These are phyloP conservation scores for Amylostereum areolatum DNA, from an alignment of 1,284 basidiomycete species.

Conservation along the genomic window DNA sequence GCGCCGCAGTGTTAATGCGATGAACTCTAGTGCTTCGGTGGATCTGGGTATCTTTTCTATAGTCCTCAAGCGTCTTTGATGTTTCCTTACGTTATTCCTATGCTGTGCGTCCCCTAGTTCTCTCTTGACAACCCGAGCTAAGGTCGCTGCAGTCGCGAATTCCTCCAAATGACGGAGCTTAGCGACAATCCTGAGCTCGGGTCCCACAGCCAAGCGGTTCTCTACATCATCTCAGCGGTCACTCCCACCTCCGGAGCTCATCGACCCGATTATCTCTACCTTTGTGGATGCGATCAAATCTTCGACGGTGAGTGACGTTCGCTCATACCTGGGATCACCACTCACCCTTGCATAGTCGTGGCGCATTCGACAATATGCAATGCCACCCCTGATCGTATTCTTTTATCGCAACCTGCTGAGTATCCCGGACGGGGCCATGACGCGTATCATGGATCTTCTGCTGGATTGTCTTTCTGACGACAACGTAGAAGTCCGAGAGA, in stretches of 20 bases:
- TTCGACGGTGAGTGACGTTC: constrained; percentile 42
- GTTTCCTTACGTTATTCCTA: constrained; percentile 69
- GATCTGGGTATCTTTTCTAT: constrained; percentile 73
- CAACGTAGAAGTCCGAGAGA: constrained; percentile 92
- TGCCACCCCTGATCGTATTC: constrained; percentile 75
- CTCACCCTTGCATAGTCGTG: constrained; percentile 48
- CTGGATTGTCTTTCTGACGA: constrained; percentile 83
- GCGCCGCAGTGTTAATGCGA: constrained; percentile 11
- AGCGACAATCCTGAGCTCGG: constrained; percentile 73
- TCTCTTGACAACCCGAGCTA: not conserved
- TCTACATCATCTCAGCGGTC: constrained; percentile 70
- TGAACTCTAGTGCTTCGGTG: constrained; percentile 60
- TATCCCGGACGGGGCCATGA: constrained; percentile 61
- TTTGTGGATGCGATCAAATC: constrained; percentile 65
- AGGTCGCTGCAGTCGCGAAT: constrained; percentile 52
- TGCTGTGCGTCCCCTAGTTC: constrained; percentile 53
- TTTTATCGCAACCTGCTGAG: constrained; percentile 83
- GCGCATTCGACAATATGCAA: constrained; percentile 70
- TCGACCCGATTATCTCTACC: constrained; percentile 51
- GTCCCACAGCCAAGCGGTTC: constrained; percentile 65
- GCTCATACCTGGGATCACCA: constrained; percentile 3
- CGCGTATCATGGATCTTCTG: constrained; percentile 74
- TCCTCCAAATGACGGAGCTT: constrained; percentile 76
- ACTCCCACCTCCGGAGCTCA: constrained; percentile 57
- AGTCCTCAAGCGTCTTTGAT: constrained; percentile 59